These are phyloP conservation scores for Begonia loranthoides DNA, from an alignment of 306 rosid genomes.

Conservation along the genomic window DNA sequence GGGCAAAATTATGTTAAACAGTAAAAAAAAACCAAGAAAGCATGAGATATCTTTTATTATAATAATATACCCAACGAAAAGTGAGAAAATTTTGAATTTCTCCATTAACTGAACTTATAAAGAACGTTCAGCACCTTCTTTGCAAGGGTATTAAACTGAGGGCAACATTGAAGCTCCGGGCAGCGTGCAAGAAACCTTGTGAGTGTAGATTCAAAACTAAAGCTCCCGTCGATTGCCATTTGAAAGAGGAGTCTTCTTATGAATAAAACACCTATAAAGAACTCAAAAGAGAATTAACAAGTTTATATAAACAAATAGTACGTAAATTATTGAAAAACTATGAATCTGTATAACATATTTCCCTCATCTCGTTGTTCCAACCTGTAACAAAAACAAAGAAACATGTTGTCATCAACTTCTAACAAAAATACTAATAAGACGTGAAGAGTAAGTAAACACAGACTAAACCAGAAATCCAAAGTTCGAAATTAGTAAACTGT, in stretches of 20 bases:
- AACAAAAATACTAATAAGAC: no score
- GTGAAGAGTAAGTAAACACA: no score
- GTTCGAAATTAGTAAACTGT: no score
- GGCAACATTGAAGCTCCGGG: constrained; percentile 42
- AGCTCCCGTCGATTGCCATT: constrained; percentile 73
- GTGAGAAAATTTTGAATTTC: no score
- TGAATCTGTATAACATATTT: not conserved
- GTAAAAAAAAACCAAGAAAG: no score
- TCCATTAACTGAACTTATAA: no score
- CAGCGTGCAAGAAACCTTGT: constrained; percentile 57
- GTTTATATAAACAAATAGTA: not conserved
- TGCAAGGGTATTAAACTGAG: constrained; percentile 18
- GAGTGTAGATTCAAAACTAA: constrained; percentile 36
- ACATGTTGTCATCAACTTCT: no score
- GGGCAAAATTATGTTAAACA: no score
- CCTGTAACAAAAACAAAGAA: not conserved
- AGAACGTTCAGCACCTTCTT: constrained; percentile 22
- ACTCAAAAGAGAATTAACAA: not conserved
- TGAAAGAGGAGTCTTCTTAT: constrained; percentile 8
- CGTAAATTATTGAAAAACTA: not conserved
- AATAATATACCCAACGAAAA: no score
- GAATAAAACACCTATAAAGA: constrained; percentile 3
- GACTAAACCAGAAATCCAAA: no score
- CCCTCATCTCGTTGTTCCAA: not conserved
- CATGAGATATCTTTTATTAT: no score